Evolutionary conservation across 129 eudicot species (phyloP).

Genomic region (Chrysanthemum makinoi): DNA sequence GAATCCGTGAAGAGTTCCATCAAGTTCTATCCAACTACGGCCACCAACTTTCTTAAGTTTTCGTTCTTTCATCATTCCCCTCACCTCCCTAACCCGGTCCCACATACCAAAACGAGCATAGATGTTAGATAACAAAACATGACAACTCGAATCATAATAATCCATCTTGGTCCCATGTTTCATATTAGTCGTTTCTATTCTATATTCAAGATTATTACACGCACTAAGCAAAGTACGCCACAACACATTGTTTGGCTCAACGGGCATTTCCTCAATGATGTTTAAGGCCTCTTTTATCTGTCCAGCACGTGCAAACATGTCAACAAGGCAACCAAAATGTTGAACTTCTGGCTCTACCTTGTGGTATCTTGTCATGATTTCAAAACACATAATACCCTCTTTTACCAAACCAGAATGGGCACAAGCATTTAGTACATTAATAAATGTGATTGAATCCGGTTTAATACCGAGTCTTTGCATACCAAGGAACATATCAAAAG

Average conservation of each 20-base stretch:
- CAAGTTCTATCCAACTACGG: conserved; percentile 64
- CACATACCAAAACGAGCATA: conserved; percentile 65
- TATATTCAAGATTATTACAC: conserved; percentile 44
- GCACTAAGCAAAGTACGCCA: conserved; percentile 61
- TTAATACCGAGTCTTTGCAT: conserved; percentile 45
- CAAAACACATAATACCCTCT: conserved; percentile 67
- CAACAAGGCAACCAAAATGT: conserved; percentile 80
- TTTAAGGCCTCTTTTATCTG: conserved; percentile 48
- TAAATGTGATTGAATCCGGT: conserved; percentile 66
- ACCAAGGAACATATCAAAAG: conserved; percentile 55
- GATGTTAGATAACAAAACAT: conserved; percentile 65
- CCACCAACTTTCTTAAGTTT: conserved; percentile 58
- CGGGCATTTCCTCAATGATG: conserved; percentile 57
- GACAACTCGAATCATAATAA: conserved; percentile 38
- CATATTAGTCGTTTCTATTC: conserved; percentile 39
- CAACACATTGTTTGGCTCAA: conserved; percentile 62
- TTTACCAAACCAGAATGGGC: conserved; percentile 71
- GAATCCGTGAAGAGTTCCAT: conserved; percentile 57
- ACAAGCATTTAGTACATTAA: conserved; percentile 67
- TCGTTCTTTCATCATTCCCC: conserved; percentile 47
- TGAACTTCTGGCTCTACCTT: conserved; percentile 54
- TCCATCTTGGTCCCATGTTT: conserved; percentile 36
- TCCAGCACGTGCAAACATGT: conserved; percentile 71
- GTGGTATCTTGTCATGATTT: conserved; percentile 58
- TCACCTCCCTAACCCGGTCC: conserved; percentile 57